Evolutionary conservation across 306 rosid genomes (phyloP).

Genomic region (Pachyrhizus erosus): DNA sequence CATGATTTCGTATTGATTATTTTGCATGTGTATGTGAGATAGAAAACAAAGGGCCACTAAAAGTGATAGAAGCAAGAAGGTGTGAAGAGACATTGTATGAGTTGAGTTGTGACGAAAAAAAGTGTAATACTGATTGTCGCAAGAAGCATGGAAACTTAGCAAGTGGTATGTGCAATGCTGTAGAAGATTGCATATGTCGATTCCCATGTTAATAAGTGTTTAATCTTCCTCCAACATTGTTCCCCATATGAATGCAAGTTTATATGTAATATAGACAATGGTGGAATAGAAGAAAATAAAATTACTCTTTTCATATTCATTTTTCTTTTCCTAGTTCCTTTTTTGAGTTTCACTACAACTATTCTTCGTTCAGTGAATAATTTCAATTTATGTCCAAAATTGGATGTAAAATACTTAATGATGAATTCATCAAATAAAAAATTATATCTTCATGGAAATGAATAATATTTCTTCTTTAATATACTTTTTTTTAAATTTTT

Average conservation of each 20-base stretch:
- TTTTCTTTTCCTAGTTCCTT: too few species aligned
- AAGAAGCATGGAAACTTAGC: not conserved
- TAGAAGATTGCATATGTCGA: not conserved
- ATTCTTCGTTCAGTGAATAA: too few species aligned
- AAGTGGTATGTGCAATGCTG: not conserved
- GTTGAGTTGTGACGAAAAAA: not conserved
- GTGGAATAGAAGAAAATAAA: too few species aligned
- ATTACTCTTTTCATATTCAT: not conserved
- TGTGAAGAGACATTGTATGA: not conserved
- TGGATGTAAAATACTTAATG: not conserved
- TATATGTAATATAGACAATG: too few species aligned
- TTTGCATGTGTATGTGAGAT: too few species aligned
- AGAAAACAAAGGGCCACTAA: not conserved
- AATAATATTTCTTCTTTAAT: too few species aligned
- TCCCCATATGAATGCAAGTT: too few species aligned
- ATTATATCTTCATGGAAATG: too few species aligned
- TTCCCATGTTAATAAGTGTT: not conserved
- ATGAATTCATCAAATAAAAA: not conserved
- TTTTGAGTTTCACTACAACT: too few species aligned
- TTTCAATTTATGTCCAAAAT: not conserved
- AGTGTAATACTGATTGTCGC: not conserved
- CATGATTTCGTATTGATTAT: not conserved
- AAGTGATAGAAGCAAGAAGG: not conserved
- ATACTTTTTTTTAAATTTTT: too few species aligned
- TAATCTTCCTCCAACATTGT: too few species aligned